Conservation (phyloP, 2,329 filamentous ascomycete species). For the Venturia asperata region DNA sequence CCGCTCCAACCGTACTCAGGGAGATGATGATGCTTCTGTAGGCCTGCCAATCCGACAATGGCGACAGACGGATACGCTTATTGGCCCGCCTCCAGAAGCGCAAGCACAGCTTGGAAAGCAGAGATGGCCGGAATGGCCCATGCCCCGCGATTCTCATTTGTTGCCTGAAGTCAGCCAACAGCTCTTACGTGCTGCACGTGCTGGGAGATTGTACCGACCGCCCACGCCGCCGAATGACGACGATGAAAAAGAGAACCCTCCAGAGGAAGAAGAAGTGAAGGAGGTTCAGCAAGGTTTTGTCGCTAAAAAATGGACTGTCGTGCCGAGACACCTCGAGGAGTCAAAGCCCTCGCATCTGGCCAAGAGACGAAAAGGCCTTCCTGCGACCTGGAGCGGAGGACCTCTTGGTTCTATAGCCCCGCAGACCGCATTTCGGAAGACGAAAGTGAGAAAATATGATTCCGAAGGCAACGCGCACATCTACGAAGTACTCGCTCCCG, state of each 20-base stretch:
- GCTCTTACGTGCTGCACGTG: slow-evolving; percentile 71
- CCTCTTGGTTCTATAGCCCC: slow-evolving; percentile 28
- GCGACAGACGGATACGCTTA: slow-evolving; percentile 58
- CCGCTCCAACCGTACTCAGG: slow-evolving; percentile 42
- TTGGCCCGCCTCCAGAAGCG: slow-evolving; percentile 56
- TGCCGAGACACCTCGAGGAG: slow-evolving; percentile 51
- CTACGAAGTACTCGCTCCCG: slow-evolving; percentile 73
- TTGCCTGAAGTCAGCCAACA: slow-evolving; percentile 74
- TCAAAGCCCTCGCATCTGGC: slow-evolving; percentile 57
- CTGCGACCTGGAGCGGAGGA: slow-evolving; percentile 42
- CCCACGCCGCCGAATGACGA: slow-evolving; percentile 52
- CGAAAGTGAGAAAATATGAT: slow-evolving; percentile 72
- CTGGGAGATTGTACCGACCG: slow-evolving; percentile 68
- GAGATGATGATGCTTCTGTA: slow-evolving; percentile 54
- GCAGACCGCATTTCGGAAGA: slow-evolving; percentile 57
- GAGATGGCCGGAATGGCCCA: slow-evolving; percentile 71
- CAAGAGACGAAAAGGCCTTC: slow-evolving; percentile 53
- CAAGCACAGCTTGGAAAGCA: slow-evolving; percentile 54
- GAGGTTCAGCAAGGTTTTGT: slow-evolving; percentile 39
- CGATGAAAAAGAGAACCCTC: slow-evolving; percentile 27
- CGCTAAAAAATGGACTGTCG: slow-evolving; percentile 50
- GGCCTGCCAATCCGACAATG: slow-evolving; percentile 88
- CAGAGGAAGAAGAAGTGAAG: slow-evolving; percentile 39
- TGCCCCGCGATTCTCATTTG: slow-evolving; percentile 79
- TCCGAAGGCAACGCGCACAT: slow-evolving; percentile 71